These are phyloP conservation scores for Albizia julibrissin DNA, from an alignment of 306 rosid genomes.

Conservation along the genomic window DNA sequence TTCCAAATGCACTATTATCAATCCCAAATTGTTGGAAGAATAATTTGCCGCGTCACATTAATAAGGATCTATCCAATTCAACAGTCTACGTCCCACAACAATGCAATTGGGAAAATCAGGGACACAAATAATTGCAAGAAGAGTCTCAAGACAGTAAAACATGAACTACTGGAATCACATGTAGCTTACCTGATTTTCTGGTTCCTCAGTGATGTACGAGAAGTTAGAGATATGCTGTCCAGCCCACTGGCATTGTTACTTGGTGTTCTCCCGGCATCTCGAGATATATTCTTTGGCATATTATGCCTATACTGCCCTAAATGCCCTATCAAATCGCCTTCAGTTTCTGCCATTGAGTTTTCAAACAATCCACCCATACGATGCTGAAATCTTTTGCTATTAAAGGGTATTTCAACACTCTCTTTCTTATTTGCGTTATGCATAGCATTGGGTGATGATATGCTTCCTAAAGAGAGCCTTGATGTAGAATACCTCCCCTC, in stretches of 20 bases:
- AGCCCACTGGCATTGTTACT: conserved; percentile 44
- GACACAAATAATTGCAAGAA: neutral
- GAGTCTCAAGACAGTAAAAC: conserved; percentile 20
- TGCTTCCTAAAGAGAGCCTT: conserved; percentile 58
- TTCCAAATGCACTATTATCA: conserved; percentile 11
- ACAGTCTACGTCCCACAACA: neutral
- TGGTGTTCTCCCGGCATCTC: conserved; percentile 46
- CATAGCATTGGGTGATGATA: conserved; percentile 40
- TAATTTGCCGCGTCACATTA: conserved; percentile 14
- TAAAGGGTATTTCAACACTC: conserved; percentile 37
- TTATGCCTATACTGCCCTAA: conserved; percentile 39
- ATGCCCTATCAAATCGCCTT: conserved; percentile 38
- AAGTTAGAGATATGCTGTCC: conserved; percentile 42
- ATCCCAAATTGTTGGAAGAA: neutral
- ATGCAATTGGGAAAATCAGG: conserved; percentile 12
- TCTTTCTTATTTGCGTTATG: conserved; percentile 46
- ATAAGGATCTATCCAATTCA: conserved; percentile 2
- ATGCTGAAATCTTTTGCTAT: conserved; percentile 54
- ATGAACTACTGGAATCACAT: neutral
- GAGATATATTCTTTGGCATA: conserved; percentile 39
- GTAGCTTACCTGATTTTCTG: conserved; percentile 44
- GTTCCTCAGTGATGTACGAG: conserved; percentile 39
- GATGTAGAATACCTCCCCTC: conserved; percentile 65
- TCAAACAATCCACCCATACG: conserved; percentile 44
- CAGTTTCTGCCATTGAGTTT: conserved; percentile 48